These are phyloP conservation scores for Serendipita sp. DNA, from an alignment of 768 basidiomycete species.

Conservation along the genomic window DNA sequence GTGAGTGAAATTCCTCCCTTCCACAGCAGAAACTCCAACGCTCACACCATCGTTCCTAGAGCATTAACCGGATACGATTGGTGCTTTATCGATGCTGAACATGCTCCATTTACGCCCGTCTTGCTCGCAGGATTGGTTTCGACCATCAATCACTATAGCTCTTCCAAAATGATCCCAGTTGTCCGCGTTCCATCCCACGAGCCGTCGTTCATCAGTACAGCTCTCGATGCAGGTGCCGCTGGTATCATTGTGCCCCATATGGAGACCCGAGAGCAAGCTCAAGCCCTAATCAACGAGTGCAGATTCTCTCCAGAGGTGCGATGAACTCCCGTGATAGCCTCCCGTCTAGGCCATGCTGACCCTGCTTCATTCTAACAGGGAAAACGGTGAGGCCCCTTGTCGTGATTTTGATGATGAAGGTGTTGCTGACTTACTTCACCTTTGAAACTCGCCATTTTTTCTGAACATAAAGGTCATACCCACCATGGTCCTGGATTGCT, in stretches of 20 bases:
- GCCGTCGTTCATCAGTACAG: neutral
- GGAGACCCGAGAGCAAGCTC: constrained; percentile 5
- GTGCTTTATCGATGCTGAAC: constrained; percentile 4
- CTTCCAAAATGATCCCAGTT: constrained; percentile 3
- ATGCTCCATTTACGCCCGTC: constrained; percentile 2
- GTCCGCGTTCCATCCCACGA: constrained; percentile 4
- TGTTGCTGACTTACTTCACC: too few species aligned
- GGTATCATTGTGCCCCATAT: constrained; percentile 1
- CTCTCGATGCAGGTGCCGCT: constrained; percentile 2
- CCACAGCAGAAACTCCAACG: neutral
- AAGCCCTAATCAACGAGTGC: constrained; percentile 9
- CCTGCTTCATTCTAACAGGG: too few species aligned
- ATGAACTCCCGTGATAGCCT: neutral
- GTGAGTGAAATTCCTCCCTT: too few species aligned
- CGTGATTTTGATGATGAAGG: too few species aligned
- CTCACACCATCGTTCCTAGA: neutral
- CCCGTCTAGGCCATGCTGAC: neutral
- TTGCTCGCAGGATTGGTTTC: neutral
- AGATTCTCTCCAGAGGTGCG: constrained; percentile 7
- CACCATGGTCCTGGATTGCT: neutral
- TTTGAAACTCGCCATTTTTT: too few species aligned
- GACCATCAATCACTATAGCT: neutral
- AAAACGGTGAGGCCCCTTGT: too few species aligned
- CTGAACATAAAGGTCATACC: neutral
- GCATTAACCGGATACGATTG: constrained; percentile 3